Evolutionary conservation across 352 stramenopile species (phyloP), one percentile per base, ranked within the genome.

Genomic region (Phytophthora citrophthora): DNA sequence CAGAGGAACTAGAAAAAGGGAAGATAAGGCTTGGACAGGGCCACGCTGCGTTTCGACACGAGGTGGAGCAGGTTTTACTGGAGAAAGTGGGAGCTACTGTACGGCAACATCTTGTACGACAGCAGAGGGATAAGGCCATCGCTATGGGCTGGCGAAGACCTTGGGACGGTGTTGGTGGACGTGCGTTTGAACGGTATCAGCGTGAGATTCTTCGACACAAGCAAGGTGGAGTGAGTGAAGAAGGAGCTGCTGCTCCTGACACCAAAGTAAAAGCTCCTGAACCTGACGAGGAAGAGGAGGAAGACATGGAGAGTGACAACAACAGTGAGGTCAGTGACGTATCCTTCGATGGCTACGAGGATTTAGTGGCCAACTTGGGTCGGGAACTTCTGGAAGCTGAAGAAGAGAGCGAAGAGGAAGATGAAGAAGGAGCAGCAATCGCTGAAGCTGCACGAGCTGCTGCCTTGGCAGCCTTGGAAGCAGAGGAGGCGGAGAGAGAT

Each of bases 271-370:
- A 68, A 54, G 4, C 38, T 20, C 29, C 23, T n/a, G 70, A 74
- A 11, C 40, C 40, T 0, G 71, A 58, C 0, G 70, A 61, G 1
- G 48, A 41, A 1, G 72, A 58, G 0, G 54, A 45, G 0, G 61
- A 70, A 2, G 56, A 64, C 3, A 63, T 49, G 36, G 54, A 29
- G 9, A 75, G 67, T 45, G 67, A 61, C 9, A 70, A 89, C 64
- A 93, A 92, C 63, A 93, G 85, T 54, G 80, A 88, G 49, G 74
- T 93, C 66, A 93, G 85, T 39, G 85, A 93, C 10, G 77, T 91
- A 2, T 86, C 68, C 1, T 90, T 90, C 46, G 80, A 89, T 26
- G 83, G 77, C 9, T 90, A 90, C 40, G 67, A 81, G 2, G 80
- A 90, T 44, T 68, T 89, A 12, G 79, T 88, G 24, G 58, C 61